These are phyloP conservation scores for Ophidiomyces ophidiicola DNA, from an alignment of 2,329 filamentous ascomycete genomes.

Conservation along the genomic window DNA sequence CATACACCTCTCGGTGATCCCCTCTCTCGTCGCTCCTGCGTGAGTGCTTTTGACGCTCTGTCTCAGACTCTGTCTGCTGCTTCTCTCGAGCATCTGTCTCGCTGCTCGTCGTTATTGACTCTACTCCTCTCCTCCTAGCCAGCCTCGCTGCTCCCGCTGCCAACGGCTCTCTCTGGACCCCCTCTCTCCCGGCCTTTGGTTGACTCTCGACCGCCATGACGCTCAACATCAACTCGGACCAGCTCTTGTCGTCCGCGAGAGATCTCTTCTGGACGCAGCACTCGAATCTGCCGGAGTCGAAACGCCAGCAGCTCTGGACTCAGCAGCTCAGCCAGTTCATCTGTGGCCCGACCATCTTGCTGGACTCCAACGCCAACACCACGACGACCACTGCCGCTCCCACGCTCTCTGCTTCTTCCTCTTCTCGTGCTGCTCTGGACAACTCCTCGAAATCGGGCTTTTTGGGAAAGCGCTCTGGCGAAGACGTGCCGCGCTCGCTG, in stretches of 20 bases:
- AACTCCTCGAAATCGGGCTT: constrained; percentile 21
- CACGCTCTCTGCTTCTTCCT: too few relatives aligned
- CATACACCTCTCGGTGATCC: too few relatives aligned
- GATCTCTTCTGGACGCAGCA: constrained; percentile 32
- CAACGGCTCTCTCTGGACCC: background rate
- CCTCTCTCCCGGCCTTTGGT: constrained; percentile 6
- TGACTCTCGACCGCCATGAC: constrained; percentile 19
- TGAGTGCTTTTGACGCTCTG: background rate
- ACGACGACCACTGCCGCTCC: background rate
- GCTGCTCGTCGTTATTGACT: background rate
- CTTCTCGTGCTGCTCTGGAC: too few relatives aligned
- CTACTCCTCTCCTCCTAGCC: background rate
- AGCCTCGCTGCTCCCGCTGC: too few relatives aligned
- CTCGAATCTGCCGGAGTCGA: constrained; percentile 31
- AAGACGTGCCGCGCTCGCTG: constrained; percentile 30
- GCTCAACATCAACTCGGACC: constrained; percentile 27
- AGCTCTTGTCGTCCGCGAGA: constrained; percentile 32
- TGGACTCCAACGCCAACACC: constrained; percentile 12
- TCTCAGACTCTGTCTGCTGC: too few relatives aligned
- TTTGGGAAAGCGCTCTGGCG: constrained; percentile 33
- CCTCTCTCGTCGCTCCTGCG: too few relatives aligned
- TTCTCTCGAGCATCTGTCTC: background rate
- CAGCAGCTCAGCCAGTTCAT: constrained; percentile 31
- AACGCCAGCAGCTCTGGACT: constrained; percentile 33
- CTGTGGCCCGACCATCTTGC: constrained; percentile 18